Conservation (phyloP, 2,329 filamentous ascomycete genomes). For the Colletotrichum aenigma region DNA sequence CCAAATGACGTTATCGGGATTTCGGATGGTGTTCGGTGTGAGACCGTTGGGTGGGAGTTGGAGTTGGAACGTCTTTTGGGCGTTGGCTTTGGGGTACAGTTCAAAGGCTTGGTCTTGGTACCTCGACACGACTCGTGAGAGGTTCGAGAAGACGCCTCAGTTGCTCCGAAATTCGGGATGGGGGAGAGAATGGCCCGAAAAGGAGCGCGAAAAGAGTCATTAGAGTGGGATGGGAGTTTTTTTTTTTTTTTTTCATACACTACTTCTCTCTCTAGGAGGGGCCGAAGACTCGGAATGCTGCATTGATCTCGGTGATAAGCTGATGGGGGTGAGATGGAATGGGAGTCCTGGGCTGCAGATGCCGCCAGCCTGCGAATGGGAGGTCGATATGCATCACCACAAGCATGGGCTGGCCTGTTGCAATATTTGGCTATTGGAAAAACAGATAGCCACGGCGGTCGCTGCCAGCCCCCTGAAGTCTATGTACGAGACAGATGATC, state of each 20-base stretch:
- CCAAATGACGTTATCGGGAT: slow-evolving; percentile 20
- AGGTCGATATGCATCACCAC: not conserved
- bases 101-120: not conserved
- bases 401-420: slow-evolving; percentile 14
- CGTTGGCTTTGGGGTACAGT: not conserved
- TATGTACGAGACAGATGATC: not conserved
- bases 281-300: slow-evolving; percentile 1
- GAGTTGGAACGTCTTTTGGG: not conserved
- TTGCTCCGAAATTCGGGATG: slow-evolving; percentile 16
- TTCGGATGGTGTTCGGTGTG: slow-evolving; percentile 18
- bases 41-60: slow-evolving; percentile 2
- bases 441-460: not conserved
- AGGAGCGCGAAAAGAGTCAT: not conserved
- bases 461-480: not conserved
- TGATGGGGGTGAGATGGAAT: not conserved
- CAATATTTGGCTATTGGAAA: not conserved
- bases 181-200: not conserved
- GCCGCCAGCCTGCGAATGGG: not conserved
- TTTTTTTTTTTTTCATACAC: not conserved
- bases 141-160: not conserved
- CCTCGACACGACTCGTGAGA: slow-evolving; percentile 2
- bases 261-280: not conserved
- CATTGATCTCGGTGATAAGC: slow-evolving; percentile 20
- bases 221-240: not conserved
- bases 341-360: not conserved